Base-by-base conservation (phyloP, 768 basidiomycete species). In the Pulveroboletus sp. region DNA sequence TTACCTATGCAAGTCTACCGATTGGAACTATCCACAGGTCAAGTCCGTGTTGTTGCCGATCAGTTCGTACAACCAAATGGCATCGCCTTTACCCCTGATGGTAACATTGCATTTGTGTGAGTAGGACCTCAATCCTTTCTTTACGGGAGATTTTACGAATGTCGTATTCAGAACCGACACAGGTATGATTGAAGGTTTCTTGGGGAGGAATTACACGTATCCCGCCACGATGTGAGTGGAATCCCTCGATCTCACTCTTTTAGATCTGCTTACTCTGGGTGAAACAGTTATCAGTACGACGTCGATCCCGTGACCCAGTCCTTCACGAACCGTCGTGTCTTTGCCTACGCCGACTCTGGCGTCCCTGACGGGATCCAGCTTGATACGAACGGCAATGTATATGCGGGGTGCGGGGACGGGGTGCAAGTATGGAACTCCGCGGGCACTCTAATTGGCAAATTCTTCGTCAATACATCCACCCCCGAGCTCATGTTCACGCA, bases 1-100 rank as follows among this genome's bases (percentile, higher is more conserved):
- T 61, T 89, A 45, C 14, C 58, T 31, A 37, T 36, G 3, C 57
- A 58, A 19, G 57, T 58, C 19, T 59, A 58, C 39, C 57, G 57
- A n/a, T 59, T 58, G 19, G 81, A 88, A 60, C 81, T 83, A 12
- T 71, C 72, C 2, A 84, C 82, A 1, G 76, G 85, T 5, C 66
- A 77, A 26, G 78, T 91, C 6, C 77, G 79, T 6, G 83, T 85
- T 14, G 85, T 89, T 4, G 88, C 90, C 3, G 84, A 86, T 54
- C 84, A 81, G n/a, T 85, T 91, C 59, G 75, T 43, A 20, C 27
- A 43, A 20, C 41, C 41, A 12, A 43, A 43, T 27, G 41, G 41
- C 19, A 43, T 43, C 14, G 41, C 41, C 13, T 43, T 43, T 20
- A 8, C 41, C 13, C 13, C 13, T 27, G 41, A 43, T 12, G 41